Evolutionary conservation across 129 eudicot genomes (phyloP), one percentile per base, ranked within the genome.

Genomic region (Lonicera japonica): DNA sequence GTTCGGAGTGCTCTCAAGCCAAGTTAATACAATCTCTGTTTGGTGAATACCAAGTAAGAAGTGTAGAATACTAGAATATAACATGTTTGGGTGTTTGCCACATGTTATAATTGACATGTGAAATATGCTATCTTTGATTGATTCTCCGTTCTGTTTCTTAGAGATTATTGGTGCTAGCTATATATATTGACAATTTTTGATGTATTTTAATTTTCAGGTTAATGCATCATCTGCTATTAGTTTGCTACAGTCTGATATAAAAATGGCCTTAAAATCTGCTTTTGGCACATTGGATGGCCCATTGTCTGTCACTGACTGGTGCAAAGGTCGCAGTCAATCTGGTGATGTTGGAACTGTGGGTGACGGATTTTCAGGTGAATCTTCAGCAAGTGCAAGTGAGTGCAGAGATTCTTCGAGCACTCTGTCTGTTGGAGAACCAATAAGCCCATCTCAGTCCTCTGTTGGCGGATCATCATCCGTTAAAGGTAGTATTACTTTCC

Each of bases 271-370:
- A 65, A 94, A 79, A 76, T 80, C 94, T 66, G 95, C 99, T n/a
- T 94, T 94, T 79, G 86, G 86, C 64, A 78, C 78, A 58, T 84
- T 77, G 73, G 99, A 94, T 65, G 99, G 99, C 52, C 99, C 99
- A 12, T 66, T 94, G 69, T 73, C 85, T 58, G 96, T 88, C 64
- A 83, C 63, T 21, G 96, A 94, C 79, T 94, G 99, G 99, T 94
- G 99, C 77, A 85, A 80, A 78, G 99, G 92, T 62, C 87, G 95
- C 39, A 79, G 76, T 83, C 89, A 75, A 73, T 70, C 82, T 47
- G 66, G 40, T 62, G 88, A 85, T 50, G 70, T 75, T 22, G 85
- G 78, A 69, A 69, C 34, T 15, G 14, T 65, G 8, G 74, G 74
- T 56, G 99, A 94, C 66, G 95, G 85, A 38, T 81, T 74, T 75